Percentiles rank a stretch among this genome's conserved stretches.
These are phyloP conservation scores for Sextonia rubra DNA, from an alignment of 164 flowering plant genomes.

Conservation along the genomic window DNA sequence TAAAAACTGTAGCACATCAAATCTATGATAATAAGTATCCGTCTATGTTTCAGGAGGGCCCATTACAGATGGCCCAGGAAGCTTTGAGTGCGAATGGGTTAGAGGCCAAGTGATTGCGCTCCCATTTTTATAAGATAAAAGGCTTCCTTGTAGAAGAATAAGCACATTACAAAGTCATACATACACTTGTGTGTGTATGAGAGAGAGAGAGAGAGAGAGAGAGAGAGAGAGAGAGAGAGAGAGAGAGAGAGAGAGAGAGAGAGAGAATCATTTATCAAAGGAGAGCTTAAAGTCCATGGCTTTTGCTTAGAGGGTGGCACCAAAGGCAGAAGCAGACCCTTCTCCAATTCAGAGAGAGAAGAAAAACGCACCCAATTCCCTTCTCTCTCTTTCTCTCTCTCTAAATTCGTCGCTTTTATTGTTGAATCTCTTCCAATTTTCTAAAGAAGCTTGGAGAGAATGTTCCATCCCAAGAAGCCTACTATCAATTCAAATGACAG, in stretches of 20 bases:
- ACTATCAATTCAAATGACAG: slow-evolving; percentile 75
- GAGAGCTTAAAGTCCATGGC: slow-evolving; percentile 6
- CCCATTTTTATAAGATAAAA: too few relatives aligned
- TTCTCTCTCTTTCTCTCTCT: slow-evolving; percentile 11
- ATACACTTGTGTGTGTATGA: background rate
- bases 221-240: background rate
- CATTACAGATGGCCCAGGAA: too few relatives aligned
- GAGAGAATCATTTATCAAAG: slow-evolving; percentile 34
- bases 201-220: background rate
- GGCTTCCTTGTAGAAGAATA: too few relatives aligned
- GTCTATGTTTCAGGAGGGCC: too few relatives aligned
- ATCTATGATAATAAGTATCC: too few relatives aligned
- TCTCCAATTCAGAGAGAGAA: slow-evolving; percentile 28
- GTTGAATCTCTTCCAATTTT: slow-evolving; percentile 56
- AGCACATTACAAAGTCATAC: too few relatives aligned
- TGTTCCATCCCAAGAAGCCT: slow-evolving; percentile 93
- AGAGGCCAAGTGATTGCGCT: too few relatives aligned
- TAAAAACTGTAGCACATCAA: too few relatives aligned
- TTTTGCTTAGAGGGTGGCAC: too few relatives aligned
- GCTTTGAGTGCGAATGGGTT: too few relatives aligned
- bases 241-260: slow-evolving; percentile 1
- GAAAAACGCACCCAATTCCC: slow-evolving; percentile 70
- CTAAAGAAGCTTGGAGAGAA: slow-evolving; percentile 37
- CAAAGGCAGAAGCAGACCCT: background rate
- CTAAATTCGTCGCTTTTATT: slow-evolving; percentile 62